Base-by-base conservation (phyloP, 768 basidiomycete genomes). In the Collybia sp. region DNA sequence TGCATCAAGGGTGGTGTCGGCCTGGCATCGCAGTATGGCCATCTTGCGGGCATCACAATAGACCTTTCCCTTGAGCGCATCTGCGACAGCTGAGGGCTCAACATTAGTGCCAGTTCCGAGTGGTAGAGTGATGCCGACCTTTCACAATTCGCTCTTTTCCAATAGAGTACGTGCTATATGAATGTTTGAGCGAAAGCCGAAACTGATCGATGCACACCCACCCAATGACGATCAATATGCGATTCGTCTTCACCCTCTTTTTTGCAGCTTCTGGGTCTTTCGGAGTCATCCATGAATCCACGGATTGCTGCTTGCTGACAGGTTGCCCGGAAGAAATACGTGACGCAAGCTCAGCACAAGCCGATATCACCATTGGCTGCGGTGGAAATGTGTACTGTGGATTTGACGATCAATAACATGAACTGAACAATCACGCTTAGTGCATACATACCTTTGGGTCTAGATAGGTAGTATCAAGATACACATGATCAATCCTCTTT, bases 91-190 rank as follows among this genome's bases (percentile, higher is more conserved):
- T 93, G 53, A 11, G 15, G 12, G 15, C 25, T 17, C 6, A 36
- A 19, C 25, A 11, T 47, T 52, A 46, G 15, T 41, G 19, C 48
- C 15, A 44, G 40, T 12, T 18, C 12, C 3, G 43, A 30, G 17
- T 34, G 20, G 33, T 18, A 6, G 31, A 49, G 38, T 30, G 32
- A 42, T 20, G 42, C 55, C 30, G 46, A 90, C 92, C 93, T 78
- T 97, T 96, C 34, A 96, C 93, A 34, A 98, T 88, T 17, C 96
- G 83, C 63, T 99, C 96, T 63, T 99, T 99, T 34, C 96, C 96
- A 41, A 98, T 92, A 0, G 91, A 91, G 65, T 99, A 99, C 0
- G 96, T 97, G 9, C 93, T 92, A 49, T 34, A 45, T 42, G 37
- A 37, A 19, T 34, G 32, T 19, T 39, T 1, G 34, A 46, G 32